phyloP scores from a whole-genome alignment of 2,329 filamentous ascomycete species.

The Phyllosticta citriasiana region DNA sequence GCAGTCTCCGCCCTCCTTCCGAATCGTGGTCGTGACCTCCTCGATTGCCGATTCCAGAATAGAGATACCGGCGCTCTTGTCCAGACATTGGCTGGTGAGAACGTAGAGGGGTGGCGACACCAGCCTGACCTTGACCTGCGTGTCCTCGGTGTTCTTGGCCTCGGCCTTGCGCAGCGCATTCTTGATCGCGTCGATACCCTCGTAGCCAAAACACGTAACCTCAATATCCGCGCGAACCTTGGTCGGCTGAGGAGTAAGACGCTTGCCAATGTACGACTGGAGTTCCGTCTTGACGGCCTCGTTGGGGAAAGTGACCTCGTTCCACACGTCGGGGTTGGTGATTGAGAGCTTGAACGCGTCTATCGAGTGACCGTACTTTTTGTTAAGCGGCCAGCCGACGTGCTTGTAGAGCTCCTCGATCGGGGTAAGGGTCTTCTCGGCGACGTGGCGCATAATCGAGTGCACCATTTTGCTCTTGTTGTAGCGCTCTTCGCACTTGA shows the following conservation, averaged over 20 bases:
- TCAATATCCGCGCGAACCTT: constrained; percentile 98
- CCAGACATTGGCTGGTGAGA: constrained; percentile 86
- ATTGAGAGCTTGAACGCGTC: constrained; percentile 99
- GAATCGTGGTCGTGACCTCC: constrained; percentile 75
- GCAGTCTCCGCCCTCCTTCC: constrained; percentile 65
- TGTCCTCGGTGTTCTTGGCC: constrained; percentile 82
- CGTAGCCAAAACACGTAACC: constrained; percentile 58
- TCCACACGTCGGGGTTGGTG: constrained; percentile 95
- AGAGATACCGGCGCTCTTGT: constrained; percentile 79
- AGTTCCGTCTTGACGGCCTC: constrained; percentile 80
- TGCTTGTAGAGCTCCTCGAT: constrained; percentile 90
- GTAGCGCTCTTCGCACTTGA: constrained; percentile 98
- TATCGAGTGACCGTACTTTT: constrained; percentile 91
- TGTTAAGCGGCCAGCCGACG: constrained; percentile 95
- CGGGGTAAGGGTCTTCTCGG: constrained; percentile 90
- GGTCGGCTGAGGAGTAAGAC: constrained; percentile 93
- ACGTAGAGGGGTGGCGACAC: constrained; percentile 98
- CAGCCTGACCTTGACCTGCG: constrained; percentile 94
- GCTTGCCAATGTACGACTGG: constrained; percentile 92
- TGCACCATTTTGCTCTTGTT: constrained; percentile 99
- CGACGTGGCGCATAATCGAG: constrained; percentile 97
- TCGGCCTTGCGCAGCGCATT: constrained; percentile 82
- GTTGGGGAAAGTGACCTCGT: constrained; percentile 80
- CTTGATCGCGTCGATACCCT: constrained; percentile 98
- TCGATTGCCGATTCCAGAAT: constrained; percentile 82